phyloP scores from a whole-genome alignment of 2,329 filamentous ascomycete genomes.

The Claviceps fusiformis region DNA sequence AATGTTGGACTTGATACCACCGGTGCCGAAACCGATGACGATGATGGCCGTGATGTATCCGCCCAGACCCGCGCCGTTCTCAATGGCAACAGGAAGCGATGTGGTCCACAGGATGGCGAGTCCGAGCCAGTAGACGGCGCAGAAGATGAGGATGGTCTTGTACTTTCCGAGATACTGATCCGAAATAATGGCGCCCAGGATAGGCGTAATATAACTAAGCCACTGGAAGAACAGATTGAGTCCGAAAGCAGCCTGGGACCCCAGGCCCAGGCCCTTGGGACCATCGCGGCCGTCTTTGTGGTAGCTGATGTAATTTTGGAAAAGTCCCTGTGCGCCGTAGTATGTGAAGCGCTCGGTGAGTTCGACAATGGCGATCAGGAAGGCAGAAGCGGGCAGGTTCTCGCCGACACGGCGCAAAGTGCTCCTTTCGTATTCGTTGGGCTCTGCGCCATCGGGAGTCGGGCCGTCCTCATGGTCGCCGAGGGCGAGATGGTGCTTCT shows the following conservation, averaged over 20 bases:
- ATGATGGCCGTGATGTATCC: conserved; percentile 43
- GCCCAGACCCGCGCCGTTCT: conserved; percentile 28
- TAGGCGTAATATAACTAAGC: conserved; percentile 30
- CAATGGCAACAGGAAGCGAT: conserved; percentile 25
- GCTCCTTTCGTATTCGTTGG: conserved; percentile 35
- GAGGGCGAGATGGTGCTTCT: conserved; percentile 12
- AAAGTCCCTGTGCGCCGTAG: conserved; percentile 39
- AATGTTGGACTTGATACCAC: conserved; percentile 56
- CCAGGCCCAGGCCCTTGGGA: conserved; percentile 39
- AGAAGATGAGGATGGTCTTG: conserved; percentile 47
- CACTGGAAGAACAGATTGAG: conserved; percentile 44
- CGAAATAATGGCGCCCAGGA: conserved; percentile 40
- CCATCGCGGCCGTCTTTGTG: conserved; percentile 19
- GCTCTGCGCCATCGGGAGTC: conserved; percentile 34
- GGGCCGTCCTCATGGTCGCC: conserved; percentile 15
- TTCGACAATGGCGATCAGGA: conserved; percentile 42
- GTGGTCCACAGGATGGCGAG: conserved; percentile 41
- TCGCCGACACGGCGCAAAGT: conserved; percentile 39
- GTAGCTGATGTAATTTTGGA: conserved; percentile 40
- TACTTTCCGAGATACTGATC: conserved; percentile 47
- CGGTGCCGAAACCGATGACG: conserved; percentile 52
- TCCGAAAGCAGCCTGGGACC: conserved; percentile 39
- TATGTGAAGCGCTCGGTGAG: conserved; percentile 44
- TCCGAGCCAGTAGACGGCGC: conserved; percentile 43
- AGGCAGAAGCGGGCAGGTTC: conserved; percentile 39